Percentiles rank a stretch among this genome's conserved stretches.
Evolutionary conservation across 495 filamentous ascomycete species (phyloP).

Genomic region (Mycothermus thermophilus): DNA sequence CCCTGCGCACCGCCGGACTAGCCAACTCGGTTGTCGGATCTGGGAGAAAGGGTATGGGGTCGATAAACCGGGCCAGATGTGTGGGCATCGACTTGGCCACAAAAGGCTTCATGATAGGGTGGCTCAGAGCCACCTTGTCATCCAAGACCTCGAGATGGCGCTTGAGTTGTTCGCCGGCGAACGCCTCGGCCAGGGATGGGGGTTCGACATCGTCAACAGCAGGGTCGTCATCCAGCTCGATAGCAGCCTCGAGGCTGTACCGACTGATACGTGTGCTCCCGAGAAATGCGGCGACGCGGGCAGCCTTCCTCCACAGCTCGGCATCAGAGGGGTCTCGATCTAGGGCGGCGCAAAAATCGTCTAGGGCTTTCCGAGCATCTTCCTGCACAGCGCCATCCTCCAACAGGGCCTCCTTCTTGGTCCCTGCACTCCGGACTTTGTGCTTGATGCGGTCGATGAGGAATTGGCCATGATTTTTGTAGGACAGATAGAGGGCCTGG

Average conservation of each 20-base stretch:
- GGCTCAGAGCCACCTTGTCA: slow-evolving; percentile 57
- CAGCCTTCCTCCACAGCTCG: slow-evolving; percentile 82
- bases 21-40: slow-evolving; percentile 29
- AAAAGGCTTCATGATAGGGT: slow-evolving; percentile 50
- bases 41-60: slow-evolving; percentile 68
- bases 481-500: slow-evolving; percentile 79
- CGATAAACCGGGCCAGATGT: slow-evolving; percentile 50
- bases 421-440: slow-evolving; percentile 25
- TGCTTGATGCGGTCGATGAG: slow-evolving; percentile 55
- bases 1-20: slow-evolving; percentile 9
- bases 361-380: slow-evolving; percentile 36
- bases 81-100: slow-evolving; percentile 47
- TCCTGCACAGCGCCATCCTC: slow-evolving; percentile 26
- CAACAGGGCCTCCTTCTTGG: slow-evolving; percentile 20
- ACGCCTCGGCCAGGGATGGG: slow-evolving; percentile 69
- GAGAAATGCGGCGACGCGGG: slow-evolving; percentile 61
- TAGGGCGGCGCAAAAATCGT: slow-evolving; percentile 58
- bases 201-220: slow-evolving; percentile 58
- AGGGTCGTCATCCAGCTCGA: slow-evolving; percentile 70
- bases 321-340: slow-evolving; percentile 85
- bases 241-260: slow-evolving; percentile 81
- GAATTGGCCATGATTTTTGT: slow-evolving; percentile 92
- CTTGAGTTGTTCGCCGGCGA: slow-evolving; percentile 67
- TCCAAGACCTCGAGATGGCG: slow-evolving; percentile 49
- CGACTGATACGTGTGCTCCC: slow-evolving; percentile 63